These are phyloP conservation scores for Ascochyta koolunga DNA, from an alignment of 2,329 filamentous ascomycete genomes.

Conservation along the genomic window DNA sequence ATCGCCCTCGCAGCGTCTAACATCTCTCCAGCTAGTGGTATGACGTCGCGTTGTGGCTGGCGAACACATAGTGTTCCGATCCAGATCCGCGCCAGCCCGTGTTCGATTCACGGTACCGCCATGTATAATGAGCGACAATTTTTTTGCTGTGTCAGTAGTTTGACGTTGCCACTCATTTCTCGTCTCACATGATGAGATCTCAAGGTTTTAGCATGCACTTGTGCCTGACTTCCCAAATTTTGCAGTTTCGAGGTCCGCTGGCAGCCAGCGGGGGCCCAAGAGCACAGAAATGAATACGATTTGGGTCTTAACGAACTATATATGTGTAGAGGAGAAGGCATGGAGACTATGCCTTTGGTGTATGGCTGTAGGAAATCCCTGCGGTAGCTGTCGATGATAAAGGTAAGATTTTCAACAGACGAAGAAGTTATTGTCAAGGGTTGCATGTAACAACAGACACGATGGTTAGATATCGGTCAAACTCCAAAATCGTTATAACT, in stretches of 20 bases:
- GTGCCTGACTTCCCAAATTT: neutral
- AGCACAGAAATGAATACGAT: too few species aligned
- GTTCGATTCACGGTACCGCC: slow-evolving; percentile 42
- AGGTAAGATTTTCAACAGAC: neutral
- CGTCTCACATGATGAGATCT: too few species aligned
- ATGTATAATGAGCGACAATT: slow-evolving; percentile 12
- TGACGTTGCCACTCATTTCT: neutral
- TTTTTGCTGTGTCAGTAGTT: neutral
- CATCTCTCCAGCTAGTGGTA: slow-evolving; percentile 39
- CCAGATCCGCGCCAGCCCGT: slow-evolving; percentile 47
- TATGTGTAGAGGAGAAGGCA: too few species aligned
- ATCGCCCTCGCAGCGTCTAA: neutral
- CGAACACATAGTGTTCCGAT: slow-evolving; percentile 29
- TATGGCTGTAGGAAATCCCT: neutral
- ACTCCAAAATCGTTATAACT: neutral
- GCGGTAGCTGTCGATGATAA: neutral
- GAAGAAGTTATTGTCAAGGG: neutral
- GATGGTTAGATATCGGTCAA: neutral
- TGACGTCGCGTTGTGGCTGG: slow-evolving; percentile 50
- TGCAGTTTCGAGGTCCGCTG: too few species aligned
- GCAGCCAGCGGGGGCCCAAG: too few species aligned
- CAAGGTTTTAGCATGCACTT: neutral
- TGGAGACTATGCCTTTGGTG: neutral
- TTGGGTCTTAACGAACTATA: too few species aligned
- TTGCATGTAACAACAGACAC: neutral